These are phyloP conservation scores for Quercus ilex DNA, from an alignment of 306 rosid species.

Conservation along the genomic window DNA sequence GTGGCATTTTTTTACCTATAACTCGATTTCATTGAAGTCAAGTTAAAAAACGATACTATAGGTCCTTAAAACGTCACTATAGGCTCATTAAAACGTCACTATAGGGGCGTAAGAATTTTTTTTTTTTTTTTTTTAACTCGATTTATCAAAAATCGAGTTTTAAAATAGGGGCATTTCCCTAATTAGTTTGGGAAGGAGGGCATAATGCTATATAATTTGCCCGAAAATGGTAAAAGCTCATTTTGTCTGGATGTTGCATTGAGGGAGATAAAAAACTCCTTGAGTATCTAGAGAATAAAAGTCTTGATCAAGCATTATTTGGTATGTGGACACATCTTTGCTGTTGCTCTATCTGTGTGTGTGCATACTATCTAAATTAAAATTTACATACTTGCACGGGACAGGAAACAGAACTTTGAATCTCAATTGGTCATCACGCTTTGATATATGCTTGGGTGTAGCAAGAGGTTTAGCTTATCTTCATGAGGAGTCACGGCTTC, in stretches of 20 bases:
- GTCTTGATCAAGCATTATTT: slow-evolving; percentile 84
- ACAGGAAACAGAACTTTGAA: slow-evolving; percentile 41
- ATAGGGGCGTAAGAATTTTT: too few relatives aligned
- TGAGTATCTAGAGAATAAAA: slow-evolving; percentile 75
- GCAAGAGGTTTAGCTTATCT: slow-evolving; percentile 81
- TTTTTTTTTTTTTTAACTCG: too few relatives aligned
- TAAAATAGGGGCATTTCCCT: too few relatives aligned
- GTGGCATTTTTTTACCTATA: too few relatives aligned
- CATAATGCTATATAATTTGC: too few relatives aligned
- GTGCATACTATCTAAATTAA: background rate
- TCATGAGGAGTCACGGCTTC: slow-evolving; percentile 68
- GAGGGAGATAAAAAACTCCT: slow-evolving; percentile 70
- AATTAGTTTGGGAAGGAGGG: too few relatives aligned
- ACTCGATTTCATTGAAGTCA: too few relatives aligned
- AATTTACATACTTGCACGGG: slow-evolving; percentile 1
- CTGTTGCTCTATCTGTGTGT: background rate
- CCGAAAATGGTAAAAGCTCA: too few relatives aligned
- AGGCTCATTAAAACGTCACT: too few relatives aligned
- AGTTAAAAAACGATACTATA: too few relatives aligned
- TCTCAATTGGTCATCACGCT: slow-evolving; percentile 68
- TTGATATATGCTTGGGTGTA: slow-evolving; percentile 62
- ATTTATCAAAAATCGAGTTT: too few relatives aligned
- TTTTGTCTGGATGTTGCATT: slow-evolving; percentile 71
- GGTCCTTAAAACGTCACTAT: too few relatives aligned
- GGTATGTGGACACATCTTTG: slow-evolving; percentile 34